Base-by-base conservation (phyloP, 148 eudicot genomes). In the Chenopodium berlandieri region DNA sequence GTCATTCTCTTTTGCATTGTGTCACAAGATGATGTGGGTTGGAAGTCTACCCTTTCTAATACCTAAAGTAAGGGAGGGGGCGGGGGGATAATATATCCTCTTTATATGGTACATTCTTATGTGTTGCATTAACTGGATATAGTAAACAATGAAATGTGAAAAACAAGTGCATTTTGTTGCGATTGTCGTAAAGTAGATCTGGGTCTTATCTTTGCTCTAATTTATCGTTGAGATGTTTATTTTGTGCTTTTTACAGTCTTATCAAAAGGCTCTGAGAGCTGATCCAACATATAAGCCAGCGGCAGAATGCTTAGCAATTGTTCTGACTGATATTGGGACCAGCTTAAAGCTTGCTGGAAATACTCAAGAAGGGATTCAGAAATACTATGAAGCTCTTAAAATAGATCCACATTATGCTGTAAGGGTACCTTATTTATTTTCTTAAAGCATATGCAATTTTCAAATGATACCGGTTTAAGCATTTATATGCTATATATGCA, bases 311-410 rank as follows among this genome's bases (percentile, higher is more conserved):
- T 88, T 96, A 79, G 94, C 98, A 62, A 90, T 96, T 81, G 98
- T 94, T 52, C 83, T 96, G 75, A 96, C 99, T 60, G 99, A 96
- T 90, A 88, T 96, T 32, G 98, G 99, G 67, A 96, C 98, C 71
- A 94, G 99, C 88, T 88, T 96, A 78, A 96, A 96, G 90, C 94
- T 94, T 81, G 98, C 99, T 84, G 98, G 98, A 30, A 94, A 96
- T 85, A 90, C 98, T 79, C 98, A 94, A 73, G 99, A 96, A 77
- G 99, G 98, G 73, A 92, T 96, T 75, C 95, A 91, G 80, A 96
- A 94, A 86, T 96, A 96, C 82, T 92, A 92, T 81, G 99, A 96
- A 83, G 98, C 98, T 83, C 91, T 96, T 78, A 94, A 96, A 87
- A 87, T 91, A 67, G 99, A 96, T 87, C 89, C 91, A 54, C 99